phyloP scores from a whole-genome alignment of 257 asterid genomes.

The Cynanchum wilfordii region DNA sequence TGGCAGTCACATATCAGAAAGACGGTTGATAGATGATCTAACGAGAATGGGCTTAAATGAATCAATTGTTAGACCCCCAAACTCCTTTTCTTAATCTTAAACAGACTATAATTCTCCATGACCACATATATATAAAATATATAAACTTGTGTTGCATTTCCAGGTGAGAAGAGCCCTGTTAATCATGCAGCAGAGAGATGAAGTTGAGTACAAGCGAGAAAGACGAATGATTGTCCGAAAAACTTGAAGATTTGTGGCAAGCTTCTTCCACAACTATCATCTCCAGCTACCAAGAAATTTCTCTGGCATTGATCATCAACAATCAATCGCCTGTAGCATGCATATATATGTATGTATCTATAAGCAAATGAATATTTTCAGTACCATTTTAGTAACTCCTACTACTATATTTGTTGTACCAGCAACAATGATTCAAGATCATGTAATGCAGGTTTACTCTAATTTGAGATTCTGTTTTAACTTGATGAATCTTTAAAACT shows the following conservation, averaged over 20 bases:
- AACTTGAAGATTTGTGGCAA: conserved; percentile 31
- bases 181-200: conserved; percentile 94
- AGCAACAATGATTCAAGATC: not conserved
- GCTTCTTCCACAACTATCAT: not conserved
- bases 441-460: not conserved
- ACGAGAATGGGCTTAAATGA: conserved; percentile 90
- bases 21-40: conserved; percentile 85
- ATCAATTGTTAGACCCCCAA: conserved; percentile 53
- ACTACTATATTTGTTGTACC: not conserved
- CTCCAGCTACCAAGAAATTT: not conserved
- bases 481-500: not conserved
- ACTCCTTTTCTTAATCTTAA: conserved; percentile 7
- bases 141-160: conserved; percentile 12
- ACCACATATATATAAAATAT: no score
- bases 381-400: not conserved
- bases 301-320: not conserved
- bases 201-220: conserved; percentile 89
- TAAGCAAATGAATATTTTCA: not conserved
- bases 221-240: conserved; percentile 74
- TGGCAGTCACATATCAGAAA: conserved; percentile 86
- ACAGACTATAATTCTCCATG: not conserved
- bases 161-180: conserved; percentile 93
- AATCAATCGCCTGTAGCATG: not conserved
- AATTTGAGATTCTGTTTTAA: not conserved
- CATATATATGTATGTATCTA: not conserved